Evolutionary conservation across 192 early-diverging fungal species (phyloP).

Genomic region (Podila verticillata): DNA sequence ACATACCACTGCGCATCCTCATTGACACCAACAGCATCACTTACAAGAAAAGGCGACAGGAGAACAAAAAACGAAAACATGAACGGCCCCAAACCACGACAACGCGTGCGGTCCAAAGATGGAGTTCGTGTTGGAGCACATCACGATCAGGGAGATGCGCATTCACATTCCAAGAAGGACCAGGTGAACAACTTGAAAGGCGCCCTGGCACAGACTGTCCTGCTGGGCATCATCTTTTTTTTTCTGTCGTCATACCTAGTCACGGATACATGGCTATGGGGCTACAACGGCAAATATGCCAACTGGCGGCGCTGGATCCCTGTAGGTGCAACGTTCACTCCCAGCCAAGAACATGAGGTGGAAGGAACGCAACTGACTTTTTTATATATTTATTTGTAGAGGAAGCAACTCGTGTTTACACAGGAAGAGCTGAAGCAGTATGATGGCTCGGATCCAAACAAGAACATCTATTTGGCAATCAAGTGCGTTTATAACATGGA

Average conservation of each 20-base stretch:
- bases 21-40: no score
- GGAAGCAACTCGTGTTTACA: constrained; percentile 72
- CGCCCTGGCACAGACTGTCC: constrained; percentile 23
- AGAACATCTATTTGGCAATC: constrained; percentile 91
- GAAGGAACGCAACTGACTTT: not conserved
- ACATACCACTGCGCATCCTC: no score
- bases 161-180: constrained; percentile 15
- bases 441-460: constrained; percentile 83
- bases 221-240: constrained; percentile 49
- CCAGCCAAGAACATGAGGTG: no score
- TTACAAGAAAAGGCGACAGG: no score
- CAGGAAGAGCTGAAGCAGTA: constrained; percentile 80
- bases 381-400: constrained; percentile 22
- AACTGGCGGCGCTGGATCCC: constrained; percentile 79
- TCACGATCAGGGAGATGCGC: constrained; percentile 20
- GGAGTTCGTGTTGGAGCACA: not conserved
- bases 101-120: not conserved
- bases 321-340: constrained; percentile 47
- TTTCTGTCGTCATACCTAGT: constrained; percentile 71
- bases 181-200: not conserved
- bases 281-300: constrained; percentile 73
- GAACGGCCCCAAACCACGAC: not conserved
- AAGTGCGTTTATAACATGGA: no score
- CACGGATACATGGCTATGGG: constrained; percentile 84
- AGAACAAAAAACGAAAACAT: no score